These are phyloP conservation scores for Hyaloscypha hepaticicola DNA, from an alignment of 495 filamentous ascomycete species.

Conservation along the genomic window DNA sequence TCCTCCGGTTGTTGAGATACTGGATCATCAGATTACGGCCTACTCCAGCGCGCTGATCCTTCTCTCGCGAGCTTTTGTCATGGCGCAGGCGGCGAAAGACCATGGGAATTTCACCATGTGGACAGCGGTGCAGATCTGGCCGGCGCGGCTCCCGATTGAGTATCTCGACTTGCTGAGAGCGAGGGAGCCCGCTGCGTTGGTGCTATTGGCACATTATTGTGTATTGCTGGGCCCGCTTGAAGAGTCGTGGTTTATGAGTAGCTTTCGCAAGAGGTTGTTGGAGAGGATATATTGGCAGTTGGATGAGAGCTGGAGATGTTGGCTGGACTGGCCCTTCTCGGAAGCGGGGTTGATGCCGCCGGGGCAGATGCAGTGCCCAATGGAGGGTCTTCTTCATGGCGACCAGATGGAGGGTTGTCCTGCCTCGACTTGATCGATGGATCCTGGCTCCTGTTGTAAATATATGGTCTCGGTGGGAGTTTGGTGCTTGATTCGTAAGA, in stretches of 20 bases:
- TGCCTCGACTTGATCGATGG: no score
- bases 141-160: background rate
- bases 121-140: background rate
- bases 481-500: no score
- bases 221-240: background rate
- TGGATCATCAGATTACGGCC: background rate
- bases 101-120: background rate
- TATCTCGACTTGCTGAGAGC: background rate
- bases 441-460: no score
- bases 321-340: background rate
- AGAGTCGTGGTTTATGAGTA: background rate
- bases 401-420: no score
- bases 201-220: constrained; percentile 1
- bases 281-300: background rate
- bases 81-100: background rate
- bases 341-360: background rate
- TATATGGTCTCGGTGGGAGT: no score
- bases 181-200: background rate
- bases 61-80: background rate
- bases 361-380: background rate
- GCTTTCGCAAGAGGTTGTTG: background rate
- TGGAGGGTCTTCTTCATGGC: no score
- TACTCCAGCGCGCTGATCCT: background rate
- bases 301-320: background rate
- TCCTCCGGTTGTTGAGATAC: background rate